phyloP scores from a whole-genome alignment of 306 rosid species.

The Cucumis sativus region Cucumber_9930_V3 NC_026655.2:9297001-9297500 shows the following conservation, averaged over 20 bases:
- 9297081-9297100: slow-evolving; percentile 19
- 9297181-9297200: background rate
- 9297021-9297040: slow-evolving; percentile 7
- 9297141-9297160: slow-evolving; percentile 47
- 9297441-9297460: too few relatives aligned
- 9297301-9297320: background rate
- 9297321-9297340: background rate
- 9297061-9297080: slow-evolving; percentile 16
- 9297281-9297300: background rate
- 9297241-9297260: slow-evolving; percentile 4
- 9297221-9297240: background rate
- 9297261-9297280: background rate
- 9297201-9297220: background rate
- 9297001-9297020: slow-evolving; percentile 11
- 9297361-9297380: background rate
- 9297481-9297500: too few relatives aligned
- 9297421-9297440: too few relatives aligned
- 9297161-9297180: slow-evolving; percentile 34
- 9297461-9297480: too few relatives aligned
- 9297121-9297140: slow-evolving; percentile 36
- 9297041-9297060: slow-evolving; percentile 12
- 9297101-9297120: slow-evolving; percentile 28
- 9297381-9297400: too few relatives aligned
- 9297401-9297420: too few relatives aligned
- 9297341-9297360: background rate